Conservation (phyloP, 208 protist genomes). For the Acanthamoeba triangularis region DNA sequence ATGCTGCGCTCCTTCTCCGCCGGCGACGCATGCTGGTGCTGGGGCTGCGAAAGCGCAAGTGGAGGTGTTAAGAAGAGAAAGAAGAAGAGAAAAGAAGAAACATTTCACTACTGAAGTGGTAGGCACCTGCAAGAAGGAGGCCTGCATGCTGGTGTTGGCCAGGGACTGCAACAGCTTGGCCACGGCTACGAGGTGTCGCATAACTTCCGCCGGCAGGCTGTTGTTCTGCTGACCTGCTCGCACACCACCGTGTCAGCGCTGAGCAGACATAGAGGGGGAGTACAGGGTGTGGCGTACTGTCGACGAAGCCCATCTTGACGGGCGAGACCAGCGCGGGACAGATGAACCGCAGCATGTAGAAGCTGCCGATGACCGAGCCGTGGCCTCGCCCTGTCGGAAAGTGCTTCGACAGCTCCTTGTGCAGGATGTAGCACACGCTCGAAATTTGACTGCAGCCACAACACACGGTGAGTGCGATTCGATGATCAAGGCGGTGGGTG, state of each 20-base stretch:
- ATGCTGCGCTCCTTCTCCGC: slow-evolving; percentile 30
- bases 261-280: not conserved
- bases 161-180: slow-evolving; percentile 60
- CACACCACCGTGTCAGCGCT: not conserved
- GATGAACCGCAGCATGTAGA: slow-evolving; percentile 72
- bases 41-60: too few species aligned
- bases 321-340: slow-evolving; percentile 63
- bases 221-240: slow-evolving; percentile 5
- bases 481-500: not conserved
- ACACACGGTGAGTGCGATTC: not conserved
- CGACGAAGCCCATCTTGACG: slow-evolving; percentile 65
- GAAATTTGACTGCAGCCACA: not conserved
- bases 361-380: slow-evolving; percentile 19
- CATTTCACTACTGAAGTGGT: not conserved
- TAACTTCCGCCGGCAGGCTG: not conserved
- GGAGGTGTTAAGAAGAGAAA: too few species aligned
- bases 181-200: not conserved
- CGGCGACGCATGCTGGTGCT: not conserved
- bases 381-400: not conserved
- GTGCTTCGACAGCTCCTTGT: slow-evolving; percentile 35
- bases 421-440: slow-evolving; percentile 53
- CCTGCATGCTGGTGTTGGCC: slow-evolving; percentile 48
- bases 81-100: too few species aligned
- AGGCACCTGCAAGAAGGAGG: not conserved
- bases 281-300: not conserved